Conservation (phyloP, 371 early-diverging fungal species). For the Mucor irregularis region DNA sequence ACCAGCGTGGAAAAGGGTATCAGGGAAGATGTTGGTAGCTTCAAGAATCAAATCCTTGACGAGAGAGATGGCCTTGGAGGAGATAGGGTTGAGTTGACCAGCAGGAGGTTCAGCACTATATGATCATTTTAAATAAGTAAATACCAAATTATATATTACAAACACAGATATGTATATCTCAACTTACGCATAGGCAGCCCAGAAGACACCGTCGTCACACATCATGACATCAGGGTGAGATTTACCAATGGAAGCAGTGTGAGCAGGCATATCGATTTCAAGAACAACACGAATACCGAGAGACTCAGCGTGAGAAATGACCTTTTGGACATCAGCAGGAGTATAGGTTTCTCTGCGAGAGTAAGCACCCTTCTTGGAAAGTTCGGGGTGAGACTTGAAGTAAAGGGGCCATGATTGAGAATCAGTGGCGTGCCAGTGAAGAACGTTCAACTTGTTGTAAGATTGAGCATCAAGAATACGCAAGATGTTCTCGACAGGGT, state of each 20-base stretch:
- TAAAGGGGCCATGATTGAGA: constrained; percentile 77
- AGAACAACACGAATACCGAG: constrained; percentile 79
- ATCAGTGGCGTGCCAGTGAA: constrained; percentile 87
- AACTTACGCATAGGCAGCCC: constrained; percentile 57
- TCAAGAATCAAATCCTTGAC: constrained; percentile 48
- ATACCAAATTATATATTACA: too few species aligned
- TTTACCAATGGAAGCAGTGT: constrained; percentile 53
- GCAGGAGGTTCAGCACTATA: constrained; percentile 71
- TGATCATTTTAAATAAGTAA: too few species aligned
- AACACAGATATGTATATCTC: too few species aligned
- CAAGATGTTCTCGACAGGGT: constrained; percentile 56
- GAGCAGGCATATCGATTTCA: constrained; percentile 83
- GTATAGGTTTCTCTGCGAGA: constrained; percentile 56
- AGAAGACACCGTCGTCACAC: constrained; percentile 46
- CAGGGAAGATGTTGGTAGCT: constrained; percentile 60
- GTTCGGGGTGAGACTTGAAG: constrained; percentile 62
- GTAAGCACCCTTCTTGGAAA: constrained; percentile 70
- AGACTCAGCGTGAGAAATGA: constrained; percentile 64
- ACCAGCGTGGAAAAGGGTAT: constrained; percentile 70
- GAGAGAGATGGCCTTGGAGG: constrained; percentile 47
- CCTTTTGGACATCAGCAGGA: constrained; percentile 55
- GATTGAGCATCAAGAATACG: constrained; percentile 76
- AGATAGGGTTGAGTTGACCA: constrained; percentile 75
- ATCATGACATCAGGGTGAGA: constrained; percentile 51
- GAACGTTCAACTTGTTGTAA: constrained; percentile 77